Conservation (phyloP, 768 basidiomycete species). For the Podaxis sp. region DNA sequence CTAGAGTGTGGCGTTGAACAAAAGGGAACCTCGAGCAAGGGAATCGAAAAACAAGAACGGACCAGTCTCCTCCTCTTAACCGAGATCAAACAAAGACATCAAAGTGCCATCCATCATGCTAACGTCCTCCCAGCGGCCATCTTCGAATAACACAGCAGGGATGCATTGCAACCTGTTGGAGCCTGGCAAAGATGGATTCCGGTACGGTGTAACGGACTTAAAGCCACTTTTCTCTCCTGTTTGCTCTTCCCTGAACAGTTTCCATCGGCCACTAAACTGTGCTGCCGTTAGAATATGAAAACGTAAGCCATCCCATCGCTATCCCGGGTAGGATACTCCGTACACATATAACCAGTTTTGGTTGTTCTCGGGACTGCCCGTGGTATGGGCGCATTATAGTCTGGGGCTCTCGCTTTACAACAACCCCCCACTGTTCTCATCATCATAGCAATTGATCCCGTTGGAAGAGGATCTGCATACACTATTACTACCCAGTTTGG, state of each 20-base stretch:
- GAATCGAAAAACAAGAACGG: neutral
- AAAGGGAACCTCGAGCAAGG: neutral
- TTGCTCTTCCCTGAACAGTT: conserved; percentile 1
- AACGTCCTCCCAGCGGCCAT: neutral
- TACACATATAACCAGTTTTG: neutral
- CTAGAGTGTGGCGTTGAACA: neutral
- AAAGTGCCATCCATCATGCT: neutral
- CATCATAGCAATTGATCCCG: neutral
- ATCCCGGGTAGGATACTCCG: neutral
- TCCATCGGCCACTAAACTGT: neutral
- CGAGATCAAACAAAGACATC: neutral
- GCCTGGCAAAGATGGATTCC: neutral
- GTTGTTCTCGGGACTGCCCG: neutral
- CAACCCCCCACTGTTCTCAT: neutral
- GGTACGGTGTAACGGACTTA: conserved; percentile 8
- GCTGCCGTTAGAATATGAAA: neutral
- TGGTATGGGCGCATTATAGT: neutral
- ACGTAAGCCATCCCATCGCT: neutral
- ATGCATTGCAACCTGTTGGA: neutral
- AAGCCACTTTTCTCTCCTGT: conserved; percentile 1
- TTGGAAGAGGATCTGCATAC: neutral
- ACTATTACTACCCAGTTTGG: neutral
- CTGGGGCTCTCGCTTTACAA: neutral
- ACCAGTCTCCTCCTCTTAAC: neutral
- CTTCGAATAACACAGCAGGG: neutral